Percentiles rank a stretch among this genome's conserved stretches.
Conservation (phyloP, 345 rosid genomes). For the Isatis tinctoria region DNA sequence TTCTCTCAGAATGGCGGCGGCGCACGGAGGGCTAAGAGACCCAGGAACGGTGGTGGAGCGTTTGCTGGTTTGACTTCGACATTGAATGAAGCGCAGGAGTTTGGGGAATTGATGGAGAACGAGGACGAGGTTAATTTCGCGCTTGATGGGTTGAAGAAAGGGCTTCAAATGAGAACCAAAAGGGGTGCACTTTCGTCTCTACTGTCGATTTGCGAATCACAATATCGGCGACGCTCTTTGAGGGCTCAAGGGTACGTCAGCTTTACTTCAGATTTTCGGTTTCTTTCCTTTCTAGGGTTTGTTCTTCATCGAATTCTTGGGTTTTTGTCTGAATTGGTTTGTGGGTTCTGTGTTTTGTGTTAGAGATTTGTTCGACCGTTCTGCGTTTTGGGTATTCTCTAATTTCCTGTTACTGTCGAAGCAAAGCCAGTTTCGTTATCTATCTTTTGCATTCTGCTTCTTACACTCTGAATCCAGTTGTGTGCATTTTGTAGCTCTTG, state of each 20-base stretch:
- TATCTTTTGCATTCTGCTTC: background rate
- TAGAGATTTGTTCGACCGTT: background rate
- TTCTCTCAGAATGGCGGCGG: constrained; percentile 24
- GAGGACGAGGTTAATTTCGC: constrained; percentile 90
- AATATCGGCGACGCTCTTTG: constrained; percentile 64
- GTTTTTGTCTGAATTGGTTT: background rate
- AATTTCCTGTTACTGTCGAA: too few species aligned
- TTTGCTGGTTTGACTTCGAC: constrained; percentile 46
- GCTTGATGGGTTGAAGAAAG: constrained; percentile 73
- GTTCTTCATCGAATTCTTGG: background rate
- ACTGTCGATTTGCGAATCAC: constrained; percentile 57
- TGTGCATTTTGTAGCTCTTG: background rate
- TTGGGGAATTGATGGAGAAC: constrained; percentile 93
- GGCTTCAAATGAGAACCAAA: constrained; percentile 61
- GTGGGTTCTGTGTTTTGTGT: constrained; percentile 10
- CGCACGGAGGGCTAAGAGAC: constrained; percentile 49
- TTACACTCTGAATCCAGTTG: background rate
- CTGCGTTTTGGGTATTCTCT: background rate
- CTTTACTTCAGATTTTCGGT: background rate
- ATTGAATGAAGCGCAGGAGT: constrained; percentile 85
- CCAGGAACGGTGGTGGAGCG: constrained; percentile 37
- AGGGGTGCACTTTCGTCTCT: constrained; percentile 64
- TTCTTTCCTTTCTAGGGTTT: background rate
- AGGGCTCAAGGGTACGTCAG: constrained; percentile 48
- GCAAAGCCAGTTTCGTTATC: background rate